Percentiles rank a stretch among this genome's conserved stretches.
phyloP scores from a whole-genome alignment of 768 basidiomycete genomes.

The Gelatoporia subvermispora region DNA sequence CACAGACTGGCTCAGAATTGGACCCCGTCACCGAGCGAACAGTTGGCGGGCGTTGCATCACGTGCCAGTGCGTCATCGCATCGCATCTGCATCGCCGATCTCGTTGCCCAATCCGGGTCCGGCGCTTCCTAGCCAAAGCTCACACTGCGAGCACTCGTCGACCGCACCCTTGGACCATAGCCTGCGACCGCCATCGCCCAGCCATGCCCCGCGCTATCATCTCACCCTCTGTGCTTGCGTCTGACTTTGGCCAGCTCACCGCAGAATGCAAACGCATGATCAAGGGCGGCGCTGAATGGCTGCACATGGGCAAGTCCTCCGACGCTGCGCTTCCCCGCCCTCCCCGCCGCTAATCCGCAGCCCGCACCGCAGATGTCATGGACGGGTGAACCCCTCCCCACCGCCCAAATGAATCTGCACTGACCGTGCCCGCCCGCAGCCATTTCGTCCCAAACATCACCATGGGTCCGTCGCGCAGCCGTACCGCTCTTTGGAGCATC shows the following conservation, averaged over 20 bases:
- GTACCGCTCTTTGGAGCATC: not conserved
- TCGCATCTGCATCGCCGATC: conserved; percentile 2
- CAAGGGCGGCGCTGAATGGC: conserved; percentile 91
- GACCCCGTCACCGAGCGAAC: too few relatives aligned
- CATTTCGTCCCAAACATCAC: conserved; percentile 99
- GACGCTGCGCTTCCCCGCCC: not conserved
- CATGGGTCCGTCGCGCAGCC: conserved; percentile 59
- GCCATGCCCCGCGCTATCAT: conserved; percentile 87
- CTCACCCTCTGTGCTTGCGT: conserved; percentile 94
- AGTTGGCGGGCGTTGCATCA: too few relatives aligned
- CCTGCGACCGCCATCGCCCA: not conserved
- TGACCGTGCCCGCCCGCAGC: conserved; percentile 35
- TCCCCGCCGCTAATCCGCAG: not conserved
- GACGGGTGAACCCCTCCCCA: conserved; percentile 63
- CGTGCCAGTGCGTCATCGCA: not conserved
- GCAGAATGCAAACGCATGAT: conserved; percentile 98
- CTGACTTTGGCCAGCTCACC: conserved; percentile 92
- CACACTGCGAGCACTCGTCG: too few relatives aligned
- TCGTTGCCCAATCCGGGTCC: not conserved
- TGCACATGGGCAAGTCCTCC: conserved; percentile 83
- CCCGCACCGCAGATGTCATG: conserved; percentile 74
- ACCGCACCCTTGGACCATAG: too few relatives aligned
- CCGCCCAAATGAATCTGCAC: not conserved
- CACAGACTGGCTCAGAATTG: too few relatives aligned
- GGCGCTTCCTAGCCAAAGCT: too few relatives aligned